These are phyloP conservation scores for Aspergillus ochraceoroseus DNA, from an alignment of 2,329 filamentous ascomycete species.

Conservation along the genomic window DNA sequence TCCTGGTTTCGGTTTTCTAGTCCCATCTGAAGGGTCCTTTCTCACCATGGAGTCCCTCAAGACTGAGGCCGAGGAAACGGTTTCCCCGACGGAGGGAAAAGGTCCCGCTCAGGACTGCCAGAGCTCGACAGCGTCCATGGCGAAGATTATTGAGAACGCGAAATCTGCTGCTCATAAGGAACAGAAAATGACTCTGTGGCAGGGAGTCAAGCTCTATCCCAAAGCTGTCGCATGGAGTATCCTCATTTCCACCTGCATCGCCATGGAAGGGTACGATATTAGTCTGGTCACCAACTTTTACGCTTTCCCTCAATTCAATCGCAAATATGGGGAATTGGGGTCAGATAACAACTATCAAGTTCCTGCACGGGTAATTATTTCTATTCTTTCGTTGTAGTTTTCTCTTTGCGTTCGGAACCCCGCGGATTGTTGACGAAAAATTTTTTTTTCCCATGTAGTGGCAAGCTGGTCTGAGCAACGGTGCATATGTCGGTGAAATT, in stretches of 20 bases:
- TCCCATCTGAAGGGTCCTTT: too few species aligned
- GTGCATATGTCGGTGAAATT: constrained; percentile 44
- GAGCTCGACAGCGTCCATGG: constrained; percentile 25
- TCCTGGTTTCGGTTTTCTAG: too few species aligned
- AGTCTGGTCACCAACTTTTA: constrained; percentile 78
- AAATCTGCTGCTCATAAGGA: constrained; percentile 45
- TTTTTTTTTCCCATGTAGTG: constrained; percentile 34
- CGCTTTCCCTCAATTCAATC: constrained; percentile 41
- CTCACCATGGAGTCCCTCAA: constrained; percentile 29
- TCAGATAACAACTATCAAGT: constrained; percentile 38
- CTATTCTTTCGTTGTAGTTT: not conserved
- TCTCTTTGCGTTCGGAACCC: not conserved
- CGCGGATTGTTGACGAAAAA: constrained; percentile 15
- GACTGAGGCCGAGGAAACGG: constrained; percentile 28
- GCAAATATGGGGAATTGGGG: constrained; percentile 38
- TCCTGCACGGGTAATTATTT: constrained; percentile 34
- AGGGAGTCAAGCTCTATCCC: constrained; percentile 77
- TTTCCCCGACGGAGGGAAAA: constrained; percentile 23
- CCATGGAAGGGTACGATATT: constrained; percentile 87
- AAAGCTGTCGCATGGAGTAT: constrained; percentile 81
- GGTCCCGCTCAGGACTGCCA: constrained; percentile 17
- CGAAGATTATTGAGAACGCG: constrained; percentile 39
- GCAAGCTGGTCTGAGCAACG: constrained; percentile 46
- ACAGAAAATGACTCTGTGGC: constrained; percentile 64
- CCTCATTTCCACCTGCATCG: constrained; percentile 83